Evolutionary conservation across 129 eudicot species (phyloP).

Genomic region (Centella asiatica): DNA sequence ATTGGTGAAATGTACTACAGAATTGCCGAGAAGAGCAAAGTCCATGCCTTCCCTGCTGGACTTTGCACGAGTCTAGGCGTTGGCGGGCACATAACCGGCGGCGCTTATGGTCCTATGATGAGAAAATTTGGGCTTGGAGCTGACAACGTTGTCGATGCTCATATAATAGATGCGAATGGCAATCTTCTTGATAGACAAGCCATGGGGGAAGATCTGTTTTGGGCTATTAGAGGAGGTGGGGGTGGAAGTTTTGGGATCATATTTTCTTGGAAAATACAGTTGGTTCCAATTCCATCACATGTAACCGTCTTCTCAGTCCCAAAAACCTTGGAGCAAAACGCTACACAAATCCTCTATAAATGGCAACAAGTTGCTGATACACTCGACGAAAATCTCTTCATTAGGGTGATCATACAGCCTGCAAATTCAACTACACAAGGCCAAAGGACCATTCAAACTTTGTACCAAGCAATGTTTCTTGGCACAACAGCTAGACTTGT

Average conservation of each 20-base stretch:
- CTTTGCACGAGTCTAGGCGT: slow-evolving; percentile 11
- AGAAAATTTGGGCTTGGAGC: slow-evolving; percentile 11
- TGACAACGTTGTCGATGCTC: slow-evolving; percentile 8
- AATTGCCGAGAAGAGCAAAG: slow-evolving; percentile 15
- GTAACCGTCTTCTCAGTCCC: slow-evolving; percentile 5
- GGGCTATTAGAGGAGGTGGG: slow-evolving; percentile 12
- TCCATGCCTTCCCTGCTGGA: slow-evolving; percentile 12
- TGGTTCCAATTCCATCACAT: neutral
- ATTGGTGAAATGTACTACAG: slow-evolving; percentile 7
- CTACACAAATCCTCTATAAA: slow-evolving; percentile 3
- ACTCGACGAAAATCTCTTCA: slow-evolving; percentile 8
- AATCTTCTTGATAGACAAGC: neutral
- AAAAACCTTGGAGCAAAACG: neutral
- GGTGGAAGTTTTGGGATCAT: slow-evolving; percentile 10
- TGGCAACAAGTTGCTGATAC: slow-evolving; percentile 15
- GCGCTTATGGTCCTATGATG: slow-evolving; percentile 10
- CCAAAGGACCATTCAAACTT: neutral
- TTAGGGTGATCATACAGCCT: slow-evolving; percentile 3
- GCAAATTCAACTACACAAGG: slow-evolving; percentile 4
- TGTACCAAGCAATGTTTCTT: slow-evolving; percentile 7
- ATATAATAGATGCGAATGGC: slow-evolving; percentile 2
- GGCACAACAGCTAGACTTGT: slow-evolving; percentile 5
- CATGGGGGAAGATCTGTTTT: slow-evolving; percentile 6
- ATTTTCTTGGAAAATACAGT: slow-evolving; percentile 5
- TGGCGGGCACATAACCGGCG: slow-evolving; percentile 10